These are phyloP conservation scores for Rhytidhysteron rufulum DNA, from an alignment of 2,329 filamentous ascomycete species.

Conservation along the genomic window DNA sequence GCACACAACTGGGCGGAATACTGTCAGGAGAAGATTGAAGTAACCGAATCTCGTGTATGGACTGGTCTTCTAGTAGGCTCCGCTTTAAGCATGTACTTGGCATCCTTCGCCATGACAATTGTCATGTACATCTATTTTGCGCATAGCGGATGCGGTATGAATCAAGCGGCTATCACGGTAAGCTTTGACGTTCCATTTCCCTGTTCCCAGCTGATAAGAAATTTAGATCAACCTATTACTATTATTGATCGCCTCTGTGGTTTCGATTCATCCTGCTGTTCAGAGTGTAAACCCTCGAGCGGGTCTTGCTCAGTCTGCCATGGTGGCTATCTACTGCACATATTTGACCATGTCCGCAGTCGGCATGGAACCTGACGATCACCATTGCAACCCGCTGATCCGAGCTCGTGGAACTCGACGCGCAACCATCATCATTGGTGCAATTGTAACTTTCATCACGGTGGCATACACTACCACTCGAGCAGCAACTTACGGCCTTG, in stretches of 20 bases:
- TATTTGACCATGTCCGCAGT: conserved; percentile 98
- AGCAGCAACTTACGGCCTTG: conserved; percentile 85
- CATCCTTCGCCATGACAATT: conserved; percentile 88
- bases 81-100: conserved; percentile 88
- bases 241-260: conserved; percentile 71
- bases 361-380: conserved; percentile 96
- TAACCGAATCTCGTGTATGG: conserved; percentile 81
- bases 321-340: conserved; percentile 97
- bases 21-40: conserved; percentile 89
- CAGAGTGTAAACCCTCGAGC: conserved; percentile 92
- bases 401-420: conserved; percentile 82
- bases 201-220: background rate
- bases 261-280: conserved; percentile 85
- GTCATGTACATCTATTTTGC: conserved; percentile 98
- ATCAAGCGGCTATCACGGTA: conserved; percentile 86
- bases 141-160: conserved; percentile 78
- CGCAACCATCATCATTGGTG: conserved; percentile 86
- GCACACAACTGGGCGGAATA: conserved; percentile 97
- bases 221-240: conserved; percentile 73
- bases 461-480: conserved; percentile 97
- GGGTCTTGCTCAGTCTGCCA: conserved; percentile 92
- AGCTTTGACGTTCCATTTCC: conserved; percentile 15
- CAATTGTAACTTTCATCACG: conserved; percentile 92
- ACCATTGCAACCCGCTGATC: conserved; percentile 88
- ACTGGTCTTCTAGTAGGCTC: conserved; percentile 84